These are phyloP conservation scores for Acacia confusa DNA, from an alignment of 306 rosid genomes.

Conservation along the genomic window DNA sequence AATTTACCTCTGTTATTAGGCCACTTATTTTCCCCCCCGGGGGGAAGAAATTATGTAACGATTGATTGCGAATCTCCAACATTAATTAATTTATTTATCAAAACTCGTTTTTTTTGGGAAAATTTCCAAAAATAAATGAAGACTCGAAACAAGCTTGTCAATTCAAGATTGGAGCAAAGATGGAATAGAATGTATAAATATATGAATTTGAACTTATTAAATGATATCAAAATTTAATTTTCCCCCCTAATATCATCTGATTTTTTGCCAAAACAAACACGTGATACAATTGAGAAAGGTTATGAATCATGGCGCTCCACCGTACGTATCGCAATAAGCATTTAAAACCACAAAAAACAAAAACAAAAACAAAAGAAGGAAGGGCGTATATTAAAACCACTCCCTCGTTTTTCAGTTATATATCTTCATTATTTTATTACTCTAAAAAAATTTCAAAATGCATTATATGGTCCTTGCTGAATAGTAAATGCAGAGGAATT, in stretches of 20 bases:
- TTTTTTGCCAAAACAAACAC: not conserved
- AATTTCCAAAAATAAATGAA: not conserved
- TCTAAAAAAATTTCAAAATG: not conserved
- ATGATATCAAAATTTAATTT: not conserved
- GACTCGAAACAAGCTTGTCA: not conserved
- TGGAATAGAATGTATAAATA: not conserved
- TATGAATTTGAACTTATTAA: not conserved
- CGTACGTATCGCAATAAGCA: not conserved
- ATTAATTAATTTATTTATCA: not conserved
- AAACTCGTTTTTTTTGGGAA: not conserved
- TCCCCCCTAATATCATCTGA: not conserved
- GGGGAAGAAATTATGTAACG: not conserved
- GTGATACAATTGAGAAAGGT: slow-evolving; percentile 25
- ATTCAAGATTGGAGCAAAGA: not conserved
- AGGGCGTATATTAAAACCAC: not conserved
- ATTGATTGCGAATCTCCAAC: not conserved
- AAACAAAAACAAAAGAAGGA: not conserved
- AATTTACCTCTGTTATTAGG: not conserved
- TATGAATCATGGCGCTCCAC: not conserved
- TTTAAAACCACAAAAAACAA: not conserved
- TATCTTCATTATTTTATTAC: not conserved
- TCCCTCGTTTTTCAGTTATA: not conserved
- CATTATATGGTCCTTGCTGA: not conserved
- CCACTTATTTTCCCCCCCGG: not conserved
- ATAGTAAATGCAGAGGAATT: not conserved